A percentile compares a stretch with the other conserved stretches of the same genome.
Conservation (phyloP, 1,284 basidiomycete species). For the Austroboletus novae-zelandiae region DNA sequence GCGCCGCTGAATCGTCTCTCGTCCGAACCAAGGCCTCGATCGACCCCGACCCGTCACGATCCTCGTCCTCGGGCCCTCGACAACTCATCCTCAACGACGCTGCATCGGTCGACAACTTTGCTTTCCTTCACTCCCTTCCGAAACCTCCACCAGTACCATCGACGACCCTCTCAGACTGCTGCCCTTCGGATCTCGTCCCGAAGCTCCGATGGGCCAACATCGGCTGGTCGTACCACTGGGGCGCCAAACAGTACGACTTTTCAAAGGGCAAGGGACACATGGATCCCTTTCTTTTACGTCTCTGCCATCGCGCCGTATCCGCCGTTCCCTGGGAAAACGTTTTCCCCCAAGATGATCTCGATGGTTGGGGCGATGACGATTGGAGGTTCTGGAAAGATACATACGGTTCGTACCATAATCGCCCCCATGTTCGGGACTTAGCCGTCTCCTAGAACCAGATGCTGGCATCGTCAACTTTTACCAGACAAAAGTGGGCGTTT, state of each 20-base stretch:
- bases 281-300: constrained; percentile 47
- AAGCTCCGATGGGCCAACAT: constrained; percentile 91
- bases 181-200: constrained; percentile 54
- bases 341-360: constrained; percentile 40
- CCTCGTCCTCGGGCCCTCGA: constrained; percentile 49
- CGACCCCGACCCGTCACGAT: constrained; percentile 25
- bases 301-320: constrained; percentile 64
- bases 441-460: constrained; percentile 64
- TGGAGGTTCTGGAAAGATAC: constrained; percentile 72
- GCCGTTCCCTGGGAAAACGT: constrained; percentile 69
- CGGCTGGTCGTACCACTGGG: constrained; percentile 92
- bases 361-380: constrained; percentile 54
- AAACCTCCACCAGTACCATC: constrained; percentile 63
- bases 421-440: neutral
- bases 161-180: constrained; percentile 44
- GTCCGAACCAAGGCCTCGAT: constrained; percentile 40
- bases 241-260: constrained; percentile 89
- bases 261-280: constrained; percentile 63
- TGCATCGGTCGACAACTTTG: constrained; percentile 50
- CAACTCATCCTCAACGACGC: constrained; percentile 67
- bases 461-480: constrained; percentile 95
- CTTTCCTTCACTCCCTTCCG: constrained; percentile 44
- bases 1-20: constrained; percentile 30
- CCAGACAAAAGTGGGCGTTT: constrained; percentile 56
- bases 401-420: constrained; percentile 54